Evolutionary conservation across 306 rosid genomes (phyloP).

Genomic region (Acacia melanoxylon): DNA sequence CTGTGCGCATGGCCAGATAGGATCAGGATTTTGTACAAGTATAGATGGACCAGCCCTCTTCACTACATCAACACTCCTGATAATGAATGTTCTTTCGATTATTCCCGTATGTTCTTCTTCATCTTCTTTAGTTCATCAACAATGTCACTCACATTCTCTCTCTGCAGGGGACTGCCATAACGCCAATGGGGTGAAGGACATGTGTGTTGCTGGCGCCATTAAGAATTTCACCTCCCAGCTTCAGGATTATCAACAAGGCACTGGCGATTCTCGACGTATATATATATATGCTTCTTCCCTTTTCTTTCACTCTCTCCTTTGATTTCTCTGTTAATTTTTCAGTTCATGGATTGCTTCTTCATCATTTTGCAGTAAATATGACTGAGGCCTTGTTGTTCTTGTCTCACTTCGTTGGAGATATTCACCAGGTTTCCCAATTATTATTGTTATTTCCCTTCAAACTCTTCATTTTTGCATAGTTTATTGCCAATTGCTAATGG

Average conservation of each 20-base stretch:
- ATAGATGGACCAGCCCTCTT: constrained; percentile 65
- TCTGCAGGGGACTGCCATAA: constrained; percentile 60
- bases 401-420: constrained; percentile 89
- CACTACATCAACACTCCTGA: constrained; percentile 66
- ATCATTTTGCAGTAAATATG: constrained; percentile 67
- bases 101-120: constrained; percentile 40
- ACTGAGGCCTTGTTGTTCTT: constrained; percentile 90
- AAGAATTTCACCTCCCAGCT: constrained; percentile 70
- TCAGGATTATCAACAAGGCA: constrained; percentile 38
- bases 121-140: neutral
- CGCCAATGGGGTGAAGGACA: constrained; percentile 35
- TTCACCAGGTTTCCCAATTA: constrained; percentile 2
- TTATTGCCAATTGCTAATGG: neutral
- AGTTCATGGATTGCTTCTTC: no score
- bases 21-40: constrained; percentile 50
- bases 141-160: no score
- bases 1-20: constrained; percentile 64
- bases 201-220: constrained; percentile 64
- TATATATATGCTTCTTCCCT: neutral
- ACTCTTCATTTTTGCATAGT: neutral
- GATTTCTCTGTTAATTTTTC: neutral
- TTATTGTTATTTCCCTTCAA: no score
- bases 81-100: constrained; percentile 44
- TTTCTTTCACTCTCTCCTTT: neutral
- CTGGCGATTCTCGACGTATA: constrained; percentile 44